Base-by-base conservation (phyloP, 2,329 filamentous ascomycete genomes). In the Neocatenulostroma microsporum region DNA sequence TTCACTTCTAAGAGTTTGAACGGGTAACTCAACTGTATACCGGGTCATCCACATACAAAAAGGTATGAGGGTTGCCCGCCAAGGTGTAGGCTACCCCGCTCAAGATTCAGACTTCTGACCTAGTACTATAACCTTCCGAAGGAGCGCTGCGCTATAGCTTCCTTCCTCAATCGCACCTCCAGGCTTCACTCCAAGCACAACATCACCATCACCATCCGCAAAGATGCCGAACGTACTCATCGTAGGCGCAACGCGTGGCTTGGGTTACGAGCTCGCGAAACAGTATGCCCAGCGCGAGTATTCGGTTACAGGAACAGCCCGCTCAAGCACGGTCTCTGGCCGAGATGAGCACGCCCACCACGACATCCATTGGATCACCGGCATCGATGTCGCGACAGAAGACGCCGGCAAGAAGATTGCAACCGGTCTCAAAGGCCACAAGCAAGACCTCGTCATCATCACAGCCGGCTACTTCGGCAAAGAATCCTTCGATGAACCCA, bases 401-500 rank as follows among this genome's bases (percentile, higher is more conserved):
- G 24, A 33, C 5, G 49, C 44, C n/a, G 48, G 48, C 15, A 41
- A 44, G 27, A 50, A 38, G 3, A 46, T 55, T 5, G 45, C 39
- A n/a, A 36, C 42, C 17, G 45, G 43, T n/a, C 40, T 58, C n/a
- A 40, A 50, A 24, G 40, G 41, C 34, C 40, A 47, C 10, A 35
- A 47, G 20, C 42, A 62, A 30, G 57, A 64, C 44, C 59, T 64
- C 3, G 58, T 80, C 54, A 74, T 84, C 51, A 76, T 85, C 48
- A 76, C 76, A 3, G 80, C 81, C 0, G 80, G 81, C 6, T 76
- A 80, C 56, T 85, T 86, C 51, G 70, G 67, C 14, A 78, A 73
- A 2, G 82, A 85, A 49, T 71, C 76, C 42, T 76, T 83, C 40
- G 61, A 70, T 34, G 67, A 76, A 2, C 80, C 79, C 0, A 71